Evolutionary conservation across 176 grass and related monocot genomes (phyloP).

Genomic region (Pharus latifolius): DNA sequence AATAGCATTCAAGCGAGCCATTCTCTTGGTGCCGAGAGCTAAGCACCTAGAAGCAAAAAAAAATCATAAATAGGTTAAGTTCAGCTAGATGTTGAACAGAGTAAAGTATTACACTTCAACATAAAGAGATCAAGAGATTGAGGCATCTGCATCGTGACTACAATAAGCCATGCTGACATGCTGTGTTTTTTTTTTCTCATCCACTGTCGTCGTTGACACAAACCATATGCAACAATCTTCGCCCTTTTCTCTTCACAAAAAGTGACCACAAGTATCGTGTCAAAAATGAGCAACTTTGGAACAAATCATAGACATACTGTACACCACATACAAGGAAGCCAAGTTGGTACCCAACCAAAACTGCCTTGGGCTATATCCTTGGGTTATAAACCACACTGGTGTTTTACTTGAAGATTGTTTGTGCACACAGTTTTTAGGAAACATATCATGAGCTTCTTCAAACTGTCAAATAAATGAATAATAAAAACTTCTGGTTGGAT

Average conservation of each 20-base stretch:
- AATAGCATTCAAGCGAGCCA: constrained; percentile 93
- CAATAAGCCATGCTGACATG: not conserved
- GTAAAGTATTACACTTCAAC: not conserved
- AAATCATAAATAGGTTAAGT: not conserved
- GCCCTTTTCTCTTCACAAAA: not conserved
- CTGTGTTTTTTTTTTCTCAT: not conserved
- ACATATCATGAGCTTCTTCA: not conserved
- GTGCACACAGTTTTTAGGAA: not conserved
- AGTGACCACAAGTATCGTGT: not conserved
- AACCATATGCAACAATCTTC: not conserved
- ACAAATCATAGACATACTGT: not conserved
- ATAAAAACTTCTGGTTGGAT: not conserved
- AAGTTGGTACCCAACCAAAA: not conserved
- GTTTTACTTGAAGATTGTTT: not conserved
- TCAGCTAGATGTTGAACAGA: not conserved
- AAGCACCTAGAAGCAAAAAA: constrained; percentile 63
- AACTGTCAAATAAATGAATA: constrained; percentile 3
- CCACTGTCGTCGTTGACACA: not conserved
- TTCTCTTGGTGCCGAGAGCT: constrained; percentile 98
- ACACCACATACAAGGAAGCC: not conserved
- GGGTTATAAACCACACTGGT: not conserved
- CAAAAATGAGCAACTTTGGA: not conserved
- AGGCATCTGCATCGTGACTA: not conserved
- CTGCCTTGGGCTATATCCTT: not conserved
- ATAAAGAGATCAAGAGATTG: constrained; percentile 6